Conservation (phyloP, 306 rosid genomes). For the Trifolium fragiferum region DNA sequence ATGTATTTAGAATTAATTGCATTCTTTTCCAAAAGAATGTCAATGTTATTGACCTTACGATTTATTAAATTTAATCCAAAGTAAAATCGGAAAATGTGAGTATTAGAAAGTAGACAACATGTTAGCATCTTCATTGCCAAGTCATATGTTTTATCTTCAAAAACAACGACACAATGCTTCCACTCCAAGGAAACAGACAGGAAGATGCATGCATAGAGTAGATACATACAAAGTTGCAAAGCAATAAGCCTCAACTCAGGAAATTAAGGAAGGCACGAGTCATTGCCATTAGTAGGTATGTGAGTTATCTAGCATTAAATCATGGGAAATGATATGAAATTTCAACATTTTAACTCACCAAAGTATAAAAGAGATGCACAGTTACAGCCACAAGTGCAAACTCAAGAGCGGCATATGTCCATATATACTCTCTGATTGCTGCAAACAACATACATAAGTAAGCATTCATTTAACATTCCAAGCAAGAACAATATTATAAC, state of each 20-base stretch:
- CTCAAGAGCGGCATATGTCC: conserved; percentile 98
- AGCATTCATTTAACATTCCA: conserved; percentile 23
- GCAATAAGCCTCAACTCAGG: not conserved
- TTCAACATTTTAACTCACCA: conserved; percentile 58
- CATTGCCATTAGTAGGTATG: not conserved
- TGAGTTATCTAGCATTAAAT: conserved; percentile 22
- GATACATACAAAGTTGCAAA: not conserved
- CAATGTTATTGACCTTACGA: not conserved
- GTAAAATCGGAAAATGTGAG: not conserved
- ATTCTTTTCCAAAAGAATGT: not conserved
- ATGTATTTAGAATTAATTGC: not conserved
- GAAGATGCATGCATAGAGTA: not conserved
- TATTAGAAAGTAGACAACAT: not conserved
- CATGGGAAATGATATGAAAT: conserved; percentile 5
- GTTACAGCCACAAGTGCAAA: conserved; percentile 85
- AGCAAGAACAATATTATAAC: not conserved
- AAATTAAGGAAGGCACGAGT: not conserved
- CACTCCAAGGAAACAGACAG: not conserved
- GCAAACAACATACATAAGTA: conserved; percentile 44
- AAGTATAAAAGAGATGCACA: conserved; percentile 72
- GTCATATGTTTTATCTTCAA: not conserved
- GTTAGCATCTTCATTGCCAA: too few relatives aligned
- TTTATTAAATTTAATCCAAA: not conserved
- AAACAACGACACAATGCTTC: not conserved
- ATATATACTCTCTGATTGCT: conserved; percentile 93